These are phyloP conservation scores for Thermoascus crustaceus DNA, from an alignment of 2,329 filamentous ascomycete genomes.

Conservation along the genomic window DNA sequence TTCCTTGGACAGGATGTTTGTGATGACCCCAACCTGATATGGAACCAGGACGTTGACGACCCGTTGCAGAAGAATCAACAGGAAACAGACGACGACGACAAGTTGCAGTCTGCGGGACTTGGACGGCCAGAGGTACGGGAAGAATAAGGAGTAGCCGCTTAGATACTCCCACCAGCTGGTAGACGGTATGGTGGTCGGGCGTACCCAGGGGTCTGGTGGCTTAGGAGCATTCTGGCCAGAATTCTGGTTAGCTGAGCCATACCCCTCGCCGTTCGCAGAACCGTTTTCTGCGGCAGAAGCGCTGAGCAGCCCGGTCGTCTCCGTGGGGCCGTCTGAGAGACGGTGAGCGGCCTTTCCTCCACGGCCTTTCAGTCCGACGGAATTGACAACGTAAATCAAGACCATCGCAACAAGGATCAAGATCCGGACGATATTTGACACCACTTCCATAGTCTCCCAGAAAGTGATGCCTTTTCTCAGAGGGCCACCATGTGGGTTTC, in stretches of 20 bases:
- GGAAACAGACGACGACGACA: constrained; percentile 73
- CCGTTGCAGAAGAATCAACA: constrained; percentile 71
- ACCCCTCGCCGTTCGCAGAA: constrained; percentile 40
- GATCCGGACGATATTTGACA: constrained; percentile 60
- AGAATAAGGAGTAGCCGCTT: constrained; percentile 84
- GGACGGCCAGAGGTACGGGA: constrained; percentile 92
- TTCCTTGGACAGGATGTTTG: constrained; percentile 59
- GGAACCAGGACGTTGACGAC: constrained; percentile 82
- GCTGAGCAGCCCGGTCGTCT: constrained; percentile 37
- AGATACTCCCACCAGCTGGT: constrained; percentile 96
- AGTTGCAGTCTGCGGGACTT: constrained; percentile 68
- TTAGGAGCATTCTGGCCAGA: constrained; percentile 35
- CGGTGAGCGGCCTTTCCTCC: constrained; percentile 19
- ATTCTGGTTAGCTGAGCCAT: constrained; percentile 42
- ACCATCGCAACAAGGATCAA: constrained; percentile 55
- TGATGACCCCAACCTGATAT: constrained; percentile 69
- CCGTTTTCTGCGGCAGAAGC: constrained; percentile 37
- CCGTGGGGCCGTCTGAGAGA: constrained; percentile 31
- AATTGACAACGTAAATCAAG: constrained; percentile 49
- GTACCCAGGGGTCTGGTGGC: constrained; percentile 68
- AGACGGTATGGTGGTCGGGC: constrained; percentile 74
- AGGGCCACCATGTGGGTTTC: constrained; percentile 38
- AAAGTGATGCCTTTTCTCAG: constrained; percentile 32
- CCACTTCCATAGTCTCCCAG: constrained; percentile 35
- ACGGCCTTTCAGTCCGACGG: constrained; percentile 38